These are phyloP conservation scores for Paramecium octaurelia DNA, from an alignment of 73 alveolate genomes.

Conservation along the genomic window DNA sequence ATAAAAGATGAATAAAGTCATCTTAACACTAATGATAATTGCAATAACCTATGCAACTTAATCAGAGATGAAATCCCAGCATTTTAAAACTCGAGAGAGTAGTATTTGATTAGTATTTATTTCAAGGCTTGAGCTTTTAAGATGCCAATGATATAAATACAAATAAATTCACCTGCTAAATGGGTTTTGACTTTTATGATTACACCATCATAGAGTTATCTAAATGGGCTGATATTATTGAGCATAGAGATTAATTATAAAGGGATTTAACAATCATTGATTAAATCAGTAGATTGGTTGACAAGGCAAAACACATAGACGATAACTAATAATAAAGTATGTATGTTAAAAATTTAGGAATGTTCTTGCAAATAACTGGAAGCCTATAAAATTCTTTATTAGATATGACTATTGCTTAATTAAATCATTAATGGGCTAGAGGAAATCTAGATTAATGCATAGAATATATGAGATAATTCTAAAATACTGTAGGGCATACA, in stretches of 20 bases:
- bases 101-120: neutral
- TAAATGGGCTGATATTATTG: conserved; percentile 41
- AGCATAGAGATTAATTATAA: neutral
- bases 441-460: neutral
- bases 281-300: neutral
- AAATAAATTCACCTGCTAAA: neutral
- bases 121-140: neutral
- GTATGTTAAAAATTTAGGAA: neutral
- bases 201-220: neutral
- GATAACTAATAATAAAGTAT: neutral
- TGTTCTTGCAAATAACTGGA: neutral
- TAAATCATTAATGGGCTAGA: conserved; percentile 4
- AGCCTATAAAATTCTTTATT: neutral
- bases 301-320: neutral
- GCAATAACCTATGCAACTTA: neutral
- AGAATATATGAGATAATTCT: neutral
- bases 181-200: conserved; percentile 23
- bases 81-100: neutral
- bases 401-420: neutral
- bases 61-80: neutral
- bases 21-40: neutral
- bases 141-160: conserved; percentile 6
- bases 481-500: neutral
- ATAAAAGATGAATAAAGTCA: neutral
- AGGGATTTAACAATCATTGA: conserved; percentile 11